These are phyloP conservation scores for Apiotrichum porosum DNA, from an alignment of 1,284 basidiomycete genomes.

Conservation along the genomic window DNA sequence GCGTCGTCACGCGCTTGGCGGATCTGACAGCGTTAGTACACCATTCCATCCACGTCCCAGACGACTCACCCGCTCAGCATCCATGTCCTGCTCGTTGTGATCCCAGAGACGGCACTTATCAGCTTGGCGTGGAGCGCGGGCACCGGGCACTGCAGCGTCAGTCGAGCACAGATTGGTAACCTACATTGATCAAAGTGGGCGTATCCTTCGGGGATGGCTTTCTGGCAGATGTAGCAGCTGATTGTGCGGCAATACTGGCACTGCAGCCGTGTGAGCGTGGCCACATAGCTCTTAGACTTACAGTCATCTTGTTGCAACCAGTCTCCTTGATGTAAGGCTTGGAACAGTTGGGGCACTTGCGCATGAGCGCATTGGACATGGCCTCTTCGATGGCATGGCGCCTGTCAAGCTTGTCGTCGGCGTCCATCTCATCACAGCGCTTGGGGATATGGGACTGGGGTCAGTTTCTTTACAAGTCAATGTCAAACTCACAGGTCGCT, in stretches of 20 bases:
- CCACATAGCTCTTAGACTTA: constrained; percentile 51
- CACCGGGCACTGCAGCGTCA: neutral
- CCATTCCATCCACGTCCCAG: neutral
- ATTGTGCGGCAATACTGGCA: constrained; percentile 64
- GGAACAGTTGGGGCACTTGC: constrained; percentile 62
- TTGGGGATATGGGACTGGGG: constrained; percentile 75
- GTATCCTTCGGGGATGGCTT: constrained; percentile 58
- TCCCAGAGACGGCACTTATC: constrained; percentile 68
- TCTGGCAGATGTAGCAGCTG: constrained; percentile 72
- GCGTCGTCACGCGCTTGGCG: constrained; percentile 57
- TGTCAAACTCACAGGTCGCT: constrained; percentile 59
- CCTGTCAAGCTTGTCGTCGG: constrained; percentile 65
- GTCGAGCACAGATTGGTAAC: neutral
- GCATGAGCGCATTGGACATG: constrained; percentile 78
- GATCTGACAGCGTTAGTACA: constrained; percentile 55
- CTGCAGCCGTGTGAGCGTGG: neutral
- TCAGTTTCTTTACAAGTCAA: too few species aligned
- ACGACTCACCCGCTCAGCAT: constrained; percentile 58
- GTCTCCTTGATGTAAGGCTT: constrained; percentile 44
- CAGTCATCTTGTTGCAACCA: constrained; percentile 61
- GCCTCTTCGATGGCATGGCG: constrained; percentile 78
- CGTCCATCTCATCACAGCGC: constrained; percentile 68
- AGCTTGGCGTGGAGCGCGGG: neutral
- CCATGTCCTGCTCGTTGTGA: constrained; percentile 16
- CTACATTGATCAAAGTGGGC: constrained; percentile 63